Evolutionary conservation across 2,329 filamentous ascomycete species (phyloP), one percentile per base, ranked within the genome.

Genomic region (Microsporum ferrugineum): DNA sequence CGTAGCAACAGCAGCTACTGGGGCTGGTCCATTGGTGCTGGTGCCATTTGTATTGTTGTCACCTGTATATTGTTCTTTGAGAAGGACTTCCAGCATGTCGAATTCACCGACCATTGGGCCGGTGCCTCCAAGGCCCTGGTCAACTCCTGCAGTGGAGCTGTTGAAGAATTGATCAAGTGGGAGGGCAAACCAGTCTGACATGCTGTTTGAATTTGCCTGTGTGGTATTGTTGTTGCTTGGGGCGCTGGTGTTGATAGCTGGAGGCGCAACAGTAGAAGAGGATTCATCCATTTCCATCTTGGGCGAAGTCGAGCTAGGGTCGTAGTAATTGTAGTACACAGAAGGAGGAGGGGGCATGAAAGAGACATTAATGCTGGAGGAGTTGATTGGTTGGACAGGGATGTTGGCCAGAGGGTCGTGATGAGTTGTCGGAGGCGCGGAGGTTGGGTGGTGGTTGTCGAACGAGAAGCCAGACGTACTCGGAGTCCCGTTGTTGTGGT

Each of bases 101-200:
- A 76, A 76, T 53, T 77, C 81, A 1, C 81, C 82, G 12, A 86
- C 76, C 71, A 84, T 82, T n/a, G 82, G 82, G 0, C 83, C 83
- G 23, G 79, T 82, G 27, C 84, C 82, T 60, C 84, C 82, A 0
- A 81, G 78, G 10, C 80, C 81, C 67, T 80, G 80, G 63, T 78
- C 76, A 47, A 78, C 76, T 3, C 71, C 73, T 1, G 71, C 72
- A 7, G 73, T 74, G 14, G 75, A 75, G 59, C 71, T 76, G 64
- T 80, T 79, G 60, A 84, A 77, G 63, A 85, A 77, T 49, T 82
- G 81, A 68, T 85, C 82, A 2, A 86, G 74, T 1, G 82, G 82
- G n/a, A 85, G 69, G 0, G 83, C 80, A 58, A 85, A 76, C 83
- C 83, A 86, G 69, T 85, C 82, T 45, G 80, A 78, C 23, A 75